Evolutionary conservation across 176 grass and related monocot genomes (phyloP).

Genomic region (Puya raimondii): DNA sequence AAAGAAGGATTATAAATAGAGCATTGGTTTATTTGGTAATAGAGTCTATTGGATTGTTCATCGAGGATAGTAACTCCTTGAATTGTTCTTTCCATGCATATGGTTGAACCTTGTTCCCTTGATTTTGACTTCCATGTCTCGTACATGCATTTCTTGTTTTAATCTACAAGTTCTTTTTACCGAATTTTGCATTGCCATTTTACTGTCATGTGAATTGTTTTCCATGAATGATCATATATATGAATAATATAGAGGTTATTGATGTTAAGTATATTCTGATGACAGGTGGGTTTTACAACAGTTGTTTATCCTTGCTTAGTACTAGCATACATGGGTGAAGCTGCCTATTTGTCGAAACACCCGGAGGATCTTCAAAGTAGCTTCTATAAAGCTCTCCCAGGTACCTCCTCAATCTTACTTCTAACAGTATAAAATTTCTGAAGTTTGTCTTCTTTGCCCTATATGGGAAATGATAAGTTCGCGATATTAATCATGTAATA

Average conservation of each 20-base stretch:
- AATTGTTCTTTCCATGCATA: no score
- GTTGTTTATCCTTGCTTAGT: slow-evolving; percentile 86
- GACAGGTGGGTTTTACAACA: slow-evolving; percentile 66
- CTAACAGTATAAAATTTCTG: no score
- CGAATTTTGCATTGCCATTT: no score
- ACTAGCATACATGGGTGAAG: slow-evolving; percentile 91
- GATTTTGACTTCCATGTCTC: background rate
- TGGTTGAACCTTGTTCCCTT: no score
- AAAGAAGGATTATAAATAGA: no score
- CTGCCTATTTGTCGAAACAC: slow-evolving; percentile 78
- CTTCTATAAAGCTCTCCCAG: slow-evolving; percentile 91
- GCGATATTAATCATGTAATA: background rate
- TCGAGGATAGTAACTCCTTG: no score
- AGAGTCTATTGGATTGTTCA: no score
- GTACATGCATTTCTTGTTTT: background rate
- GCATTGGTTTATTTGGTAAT: no score
- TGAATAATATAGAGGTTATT: background rate
- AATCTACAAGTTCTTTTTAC: no score
- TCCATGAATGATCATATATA: background rate
- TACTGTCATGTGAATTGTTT: background rate
- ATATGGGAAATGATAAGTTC: background rate
- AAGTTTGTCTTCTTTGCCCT: no score
- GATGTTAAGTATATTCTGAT: slow-evolving; percentile 23
- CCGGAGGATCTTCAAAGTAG: slow-evolving; percentile 74
- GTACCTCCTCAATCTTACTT: slow-evolving; percentile 14